Conservation (phyloP, 2,329 filamentous ascomycete genomes). For the Penicillium crustosum region DNA sequence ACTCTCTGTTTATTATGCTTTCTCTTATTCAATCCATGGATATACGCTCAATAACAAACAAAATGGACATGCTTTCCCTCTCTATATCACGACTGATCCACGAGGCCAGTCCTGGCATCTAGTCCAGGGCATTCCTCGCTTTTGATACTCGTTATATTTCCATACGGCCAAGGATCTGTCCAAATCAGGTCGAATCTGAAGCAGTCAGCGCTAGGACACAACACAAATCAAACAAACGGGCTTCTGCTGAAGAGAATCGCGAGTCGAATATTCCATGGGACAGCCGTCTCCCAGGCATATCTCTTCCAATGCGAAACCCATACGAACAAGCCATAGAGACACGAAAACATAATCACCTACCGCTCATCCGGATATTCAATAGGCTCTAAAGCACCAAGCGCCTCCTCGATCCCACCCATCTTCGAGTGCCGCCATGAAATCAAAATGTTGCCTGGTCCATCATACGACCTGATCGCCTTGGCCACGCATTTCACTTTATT, state of each 20-base stretch:
- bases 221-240: background rate
- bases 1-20: background rate
- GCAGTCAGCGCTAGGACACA: conserved; percentile 4
- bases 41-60: background rate
- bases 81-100: conserved; percentile 22
- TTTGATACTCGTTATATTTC: conserved; percentile 26
- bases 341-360: conserved; percentile 18
- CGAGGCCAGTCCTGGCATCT: conserved; percentile 19
- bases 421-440: conserved; percentile 32
- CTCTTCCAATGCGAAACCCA: background rate
- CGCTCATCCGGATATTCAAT: conserved; percentile 28
- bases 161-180: conserved; percentile 31
- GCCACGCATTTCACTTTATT: conserved; percentile 26
- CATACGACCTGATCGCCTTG: conserved; percentile 19
- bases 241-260: background rate
- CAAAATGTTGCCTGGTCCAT: conserved; percentile 30
- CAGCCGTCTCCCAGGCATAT: background rate
- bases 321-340: background rate
- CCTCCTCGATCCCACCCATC: conserved; percentile 24
- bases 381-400: conserved; percentile 22
- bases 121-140: conserved; percentile 30
- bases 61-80: background rate
- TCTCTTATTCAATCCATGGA: background rate
- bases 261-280: background rate
- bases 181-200: conserved; percentile 33